phyloP scores from a whole-genome alignment of 83 land plant species.

The Thuja plicata region DNA sequence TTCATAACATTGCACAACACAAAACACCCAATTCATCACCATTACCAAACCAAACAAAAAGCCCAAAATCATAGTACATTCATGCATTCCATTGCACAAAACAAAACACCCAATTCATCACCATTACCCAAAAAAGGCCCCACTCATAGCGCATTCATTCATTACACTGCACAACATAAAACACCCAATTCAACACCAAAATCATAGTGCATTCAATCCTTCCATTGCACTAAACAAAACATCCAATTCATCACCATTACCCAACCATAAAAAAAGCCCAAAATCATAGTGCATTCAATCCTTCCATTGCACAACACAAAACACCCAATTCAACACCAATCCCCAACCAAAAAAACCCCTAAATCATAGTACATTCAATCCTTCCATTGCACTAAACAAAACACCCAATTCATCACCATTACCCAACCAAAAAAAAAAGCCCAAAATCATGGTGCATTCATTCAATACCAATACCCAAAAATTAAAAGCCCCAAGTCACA shows the following conservation, averaged over 20 bases:
- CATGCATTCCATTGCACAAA: constrained; percentile 10
- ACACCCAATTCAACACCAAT: background rate
- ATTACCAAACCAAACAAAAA: background rate
- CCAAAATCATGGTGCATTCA: background rate
- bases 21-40: too few species aligned
- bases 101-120: constrained; percentile 6
- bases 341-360: background rate
- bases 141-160: background rate
- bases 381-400: background rate
- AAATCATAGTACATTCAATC: background rate
- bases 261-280: background rate
- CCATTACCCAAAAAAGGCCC: background rate
- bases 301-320: constrained; percentile 10
- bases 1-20: too few species aligned
- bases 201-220: too few species aligned
- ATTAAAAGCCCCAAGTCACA: background rate
- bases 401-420: background rate
- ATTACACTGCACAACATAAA: too few species aligned
- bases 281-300: background rate
- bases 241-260: background rate
- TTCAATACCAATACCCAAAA: background rate
- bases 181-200: too few species aligned
- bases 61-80: too few species aligned
- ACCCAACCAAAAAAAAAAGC: background rate
- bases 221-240: constrained; percentile 10